Base-by-base conservation (phyloP, 345 rosid species). In the Nasturtium officinale region DNA sequence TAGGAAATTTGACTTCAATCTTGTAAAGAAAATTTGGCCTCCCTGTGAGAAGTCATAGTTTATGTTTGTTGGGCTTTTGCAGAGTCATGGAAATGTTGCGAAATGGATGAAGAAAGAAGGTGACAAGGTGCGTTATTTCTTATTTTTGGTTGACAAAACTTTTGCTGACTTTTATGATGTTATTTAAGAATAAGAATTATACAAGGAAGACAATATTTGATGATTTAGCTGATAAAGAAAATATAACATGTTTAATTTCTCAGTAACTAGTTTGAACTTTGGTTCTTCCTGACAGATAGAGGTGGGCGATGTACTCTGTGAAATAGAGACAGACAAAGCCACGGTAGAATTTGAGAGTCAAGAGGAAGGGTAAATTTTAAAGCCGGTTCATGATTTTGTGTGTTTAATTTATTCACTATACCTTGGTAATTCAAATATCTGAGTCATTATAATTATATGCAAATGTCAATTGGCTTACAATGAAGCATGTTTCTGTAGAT, bases 61-160 rank as follows among this genome's bases (percentile, higher is more conserved):
- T 76, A 25, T 71, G 61, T 54, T 57, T 73, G 35, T 82, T 80
- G 76, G 59, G 65, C 32, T 67, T 78, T 72, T 81, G 83, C 87
- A 94, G 97, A 94, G 65, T 84, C 98, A 94, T 81, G 97, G 98
- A 56, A 94, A 91, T 81, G 84, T 94, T 54, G 86, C 87, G 59
- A 94, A 83, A 80, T 91, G 98, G 98, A 74, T 64, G 80, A 94
- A 94, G 85, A 94, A 91, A 80, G 98, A 94, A 85, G 98, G 98
- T 66, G 98, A 94, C 67, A 90, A 84, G 90, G 98, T 94, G 71
- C 71, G 82, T 78, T 21, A 51, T 65, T 54, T 65, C 26, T 20
- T n/a, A 33, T 6, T 46, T 53, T 47, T 69, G 56, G 55, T 48
- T 52, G 71, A 58, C 52, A 67, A 42, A 69, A 28, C 7, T 62